Evolutionary conservation across 2,329 filamentous ascomycete species (phyloP).

Genomic region (Colletotrichum euphorbiae): DNA sequence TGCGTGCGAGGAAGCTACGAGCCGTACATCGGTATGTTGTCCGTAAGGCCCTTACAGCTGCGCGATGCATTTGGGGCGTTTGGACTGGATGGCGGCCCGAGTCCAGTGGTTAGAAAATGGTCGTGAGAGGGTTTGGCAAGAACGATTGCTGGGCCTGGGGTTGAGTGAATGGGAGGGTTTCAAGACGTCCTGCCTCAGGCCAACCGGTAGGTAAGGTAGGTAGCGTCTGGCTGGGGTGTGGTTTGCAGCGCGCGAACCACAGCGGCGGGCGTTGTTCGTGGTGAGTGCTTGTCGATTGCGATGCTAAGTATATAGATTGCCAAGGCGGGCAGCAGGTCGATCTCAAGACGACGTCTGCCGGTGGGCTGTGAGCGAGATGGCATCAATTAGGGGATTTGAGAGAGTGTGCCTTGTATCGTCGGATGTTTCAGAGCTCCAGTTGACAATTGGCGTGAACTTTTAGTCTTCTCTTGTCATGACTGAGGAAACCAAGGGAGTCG

Average conservation of each 20-base stretch:
- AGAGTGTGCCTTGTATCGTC: constrained; percentile 8
- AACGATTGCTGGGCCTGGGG: constrained; percentile 13
- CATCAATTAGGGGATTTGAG: constrained; percentile 13
- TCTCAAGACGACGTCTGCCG: constrained; percentile 1
- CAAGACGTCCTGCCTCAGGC: constrained; percentile 38
- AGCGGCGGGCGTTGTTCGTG: constrained; percentile 2
- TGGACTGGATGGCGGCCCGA: constrained; percentile 38
- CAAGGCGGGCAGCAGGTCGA: background rate
- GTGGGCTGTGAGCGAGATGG: constrained; percentile 1
- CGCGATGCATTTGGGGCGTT: constrained; percentile 75
- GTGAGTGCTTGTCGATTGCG: background rate
- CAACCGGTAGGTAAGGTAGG: background rate
- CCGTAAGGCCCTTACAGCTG: constrained; percentile 74
- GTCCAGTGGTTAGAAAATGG: constrained; percentile 33
- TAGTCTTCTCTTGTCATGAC: constrained; percentile 5
- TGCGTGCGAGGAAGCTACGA: constrained; percentile 66
- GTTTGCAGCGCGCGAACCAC: background rate
- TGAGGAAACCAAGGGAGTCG: constrained; percentile 15
- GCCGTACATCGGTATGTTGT: constrained; percentile 73
- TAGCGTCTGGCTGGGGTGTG: too few relatives aligned
- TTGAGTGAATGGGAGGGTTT: constrained; percentile 18
- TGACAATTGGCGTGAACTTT: background rate
- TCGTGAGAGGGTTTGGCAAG: constrained; percentile 32
- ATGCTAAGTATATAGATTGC: constrained; percentile 22
- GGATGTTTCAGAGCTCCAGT: constrained; percentile 31